Conservation (phyloP, 352 stramenopile species). For the Blastocystis hominis region DNA sequence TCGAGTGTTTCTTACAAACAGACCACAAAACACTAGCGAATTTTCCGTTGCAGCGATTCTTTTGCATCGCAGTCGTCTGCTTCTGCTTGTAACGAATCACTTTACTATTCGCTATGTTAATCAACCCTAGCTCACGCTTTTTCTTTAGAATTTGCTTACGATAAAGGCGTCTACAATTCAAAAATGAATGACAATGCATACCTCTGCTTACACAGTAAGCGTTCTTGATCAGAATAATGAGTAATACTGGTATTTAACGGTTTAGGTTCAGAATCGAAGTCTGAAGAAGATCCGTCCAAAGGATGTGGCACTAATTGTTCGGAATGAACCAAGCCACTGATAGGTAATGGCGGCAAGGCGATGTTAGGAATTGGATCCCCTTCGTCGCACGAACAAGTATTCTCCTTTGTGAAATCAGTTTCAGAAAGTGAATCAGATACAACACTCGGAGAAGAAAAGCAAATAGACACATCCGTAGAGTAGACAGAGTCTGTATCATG, state of each 20-base stretch:
- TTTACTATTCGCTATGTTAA: conserved; percentile 3
- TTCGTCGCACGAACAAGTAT: no score
- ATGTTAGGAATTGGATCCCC: no score
- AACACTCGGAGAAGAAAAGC: neutral
- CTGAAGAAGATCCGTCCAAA: neutral
- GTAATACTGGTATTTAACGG: neutral
- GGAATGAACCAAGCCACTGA: neutral
- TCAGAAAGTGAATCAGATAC: neutral
- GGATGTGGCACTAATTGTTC: neutral
- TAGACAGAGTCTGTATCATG: neutral
- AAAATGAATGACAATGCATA: neutral
- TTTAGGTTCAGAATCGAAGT: neutral
- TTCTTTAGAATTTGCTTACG: neutral
- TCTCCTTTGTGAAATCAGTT: no score
- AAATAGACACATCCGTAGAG: neutral
- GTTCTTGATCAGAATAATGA: neutral
- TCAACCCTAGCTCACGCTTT: conserved; percentile 3
- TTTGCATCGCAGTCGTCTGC: neutral
- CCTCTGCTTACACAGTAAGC: neutral
- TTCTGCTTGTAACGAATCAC: neutral
- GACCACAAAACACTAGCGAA: neutral
- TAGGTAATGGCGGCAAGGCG: neutral
- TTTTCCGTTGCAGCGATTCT: neutral
- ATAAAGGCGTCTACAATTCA: neutral
- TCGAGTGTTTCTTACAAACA: neutral